These are phyloP conservation scores for Pythium phragmiticola DNA, from an alignment of 352 stramenopile genomes.

Conservation along the genomic window DNA sequence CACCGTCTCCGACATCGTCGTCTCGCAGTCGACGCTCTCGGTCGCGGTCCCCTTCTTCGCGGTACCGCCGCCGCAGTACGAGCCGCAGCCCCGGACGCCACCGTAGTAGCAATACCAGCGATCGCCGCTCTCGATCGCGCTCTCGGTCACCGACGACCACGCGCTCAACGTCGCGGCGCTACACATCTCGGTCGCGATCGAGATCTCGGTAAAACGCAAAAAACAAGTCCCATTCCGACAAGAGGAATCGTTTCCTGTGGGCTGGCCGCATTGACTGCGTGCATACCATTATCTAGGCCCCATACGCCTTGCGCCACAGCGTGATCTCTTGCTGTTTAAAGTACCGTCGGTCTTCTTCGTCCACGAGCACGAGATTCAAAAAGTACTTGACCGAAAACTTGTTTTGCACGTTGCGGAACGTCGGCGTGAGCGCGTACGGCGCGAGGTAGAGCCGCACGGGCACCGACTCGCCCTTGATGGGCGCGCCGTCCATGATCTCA, in stretches of 20 bases:
- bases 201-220: slow-evolving; percentile 6
- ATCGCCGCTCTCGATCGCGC: slow-evolving; percentile 32
- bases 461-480: slow-evolving; percentile 95
- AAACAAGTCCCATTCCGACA: background rate
- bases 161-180: slow-evolving; percentile 10
- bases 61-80: slow-evolving; percentile 26
- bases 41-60: slow-evolving; percentile 24
- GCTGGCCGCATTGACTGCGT: too few relatives aligned
- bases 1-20: slow-evolving; percentile 14
- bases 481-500: slow-evolving; percentile 99
- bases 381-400: slow-evolving; percentile 96
- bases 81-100: slow-evolving; percentile 27
- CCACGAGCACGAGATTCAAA: slow-evolving; percentile 98
- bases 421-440: slow-evolving; percentile 88
- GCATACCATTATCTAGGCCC: slow-evolving; percentile 3
- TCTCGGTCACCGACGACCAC: slow-evolving; percentile 9
- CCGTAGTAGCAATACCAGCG: slow-evolving; percentile 18
- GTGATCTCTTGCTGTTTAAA: slow-evolving; percentile 99
- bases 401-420: slow-evolving; percentile 88
- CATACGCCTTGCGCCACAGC: slow-evolving; percentile 87
- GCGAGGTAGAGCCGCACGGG: slow-evolving; percentile 95
- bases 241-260: background rate
- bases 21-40: slow-evolving; percentile 28
- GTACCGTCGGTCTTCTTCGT: slow-evolving; percentile 99
- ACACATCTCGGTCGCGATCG: slow-evolving; percentile 16